These are phyloP conservation scores for Setomelanomma holmii DNA, from an alignment of 2,329 filamentous ascomycete species.

Conservation along the genomic window DNA sequence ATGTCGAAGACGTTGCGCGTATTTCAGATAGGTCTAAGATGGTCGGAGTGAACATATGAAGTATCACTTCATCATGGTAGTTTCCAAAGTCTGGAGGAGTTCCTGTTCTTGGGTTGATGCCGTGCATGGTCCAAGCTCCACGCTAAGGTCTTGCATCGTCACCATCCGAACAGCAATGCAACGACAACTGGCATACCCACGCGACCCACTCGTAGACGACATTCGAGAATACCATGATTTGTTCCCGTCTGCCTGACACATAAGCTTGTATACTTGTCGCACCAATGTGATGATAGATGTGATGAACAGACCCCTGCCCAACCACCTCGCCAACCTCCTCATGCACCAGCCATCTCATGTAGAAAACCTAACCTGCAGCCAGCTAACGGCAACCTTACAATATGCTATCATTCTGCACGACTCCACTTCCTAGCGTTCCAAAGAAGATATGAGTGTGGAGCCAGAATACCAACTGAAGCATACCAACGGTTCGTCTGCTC, in stretches of 20 bases:
- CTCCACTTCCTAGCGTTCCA: constrained; percentile 35
- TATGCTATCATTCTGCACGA: constrained; percentile 39
- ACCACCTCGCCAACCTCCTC: constrained; percentile 39
- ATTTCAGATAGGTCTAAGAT: no score
- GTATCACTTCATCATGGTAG: no score
- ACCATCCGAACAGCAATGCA: neutral
- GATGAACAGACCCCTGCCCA: constrained; percentile 33
- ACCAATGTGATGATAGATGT: constrained; percentile 29
- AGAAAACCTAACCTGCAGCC: constrained; percentile 33
- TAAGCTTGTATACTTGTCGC: constrained; percentile 24
- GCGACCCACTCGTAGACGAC: neutral
- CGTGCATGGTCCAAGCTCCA: neutral
- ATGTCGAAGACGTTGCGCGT: no score
- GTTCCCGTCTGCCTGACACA: neutral
- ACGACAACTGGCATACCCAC: neutral
- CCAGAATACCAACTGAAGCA: constrained; percentile 50
- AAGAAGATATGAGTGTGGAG: constrained; percentile 47
- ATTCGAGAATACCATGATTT: neutral
- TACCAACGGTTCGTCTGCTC: constrained; percentile 45
- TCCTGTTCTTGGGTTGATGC: no score
- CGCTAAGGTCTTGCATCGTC: neutral
- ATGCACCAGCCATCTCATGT: constrained; percentile 34
- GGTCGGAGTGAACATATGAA: no score
- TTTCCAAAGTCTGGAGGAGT: no score
- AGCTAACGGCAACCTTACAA: constrained; percentile 11